Conservation (phyloP, 2,329 filamentous ascomycete genomes). For the Exophiala lecanii-corni region DNA sequence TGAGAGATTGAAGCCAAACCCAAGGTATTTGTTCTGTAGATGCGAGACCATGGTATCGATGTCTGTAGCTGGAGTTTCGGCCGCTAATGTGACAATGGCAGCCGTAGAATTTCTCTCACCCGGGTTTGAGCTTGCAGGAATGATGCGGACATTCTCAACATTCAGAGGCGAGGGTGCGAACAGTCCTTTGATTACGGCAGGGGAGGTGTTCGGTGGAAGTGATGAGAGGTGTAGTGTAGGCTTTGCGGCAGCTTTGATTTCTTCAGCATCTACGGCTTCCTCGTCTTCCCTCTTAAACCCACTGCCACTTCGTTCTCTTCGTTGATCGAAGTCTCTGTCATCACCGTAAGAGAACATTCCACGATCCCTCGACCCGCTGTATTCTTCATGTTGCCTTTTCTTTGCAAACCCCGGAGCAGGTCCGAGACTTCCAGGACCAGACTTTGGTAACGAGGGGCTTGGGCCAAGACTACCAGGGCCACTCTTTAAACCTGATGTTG, state of each 20-base stretch:
- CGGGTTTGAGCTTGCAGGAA: conserved; percentile 49
- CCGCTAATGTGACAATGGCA: conserved; percentile 74
- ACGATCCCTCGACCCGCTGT: conserved; percentile 10
- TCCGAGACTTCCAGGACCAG: conserved; percentile 60
- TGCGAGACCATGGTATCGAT: conserved; percentile 75
- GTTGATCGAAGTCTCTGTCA: conserved; percentile 6
- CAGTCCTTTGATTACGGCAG: conserved; percentile 46
- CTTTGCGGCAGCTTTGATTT: conserved; percentile 48
- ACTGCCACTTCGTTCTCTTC: conserved; percentile 2
- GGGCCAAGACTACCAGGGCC: conserved; percentile 47
- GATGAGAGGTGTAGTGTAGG: conserved; percentile 53
- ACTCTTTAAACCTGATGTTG: conserved; percentile 43
- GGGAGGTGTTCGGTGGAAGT: conserved; percentile 50
- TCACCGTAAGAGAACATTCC: conserved; percentile 17
- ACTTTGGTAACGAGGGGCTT: conserved; percentile 40
- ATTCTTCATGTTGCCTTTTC: conserved; percentile 50
- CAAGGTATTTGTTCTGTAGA: conserved; percentile 78
- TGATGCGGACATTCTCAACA: conserved; percentile 69
- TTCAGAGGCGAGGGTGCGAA: conserved; percentile 50
- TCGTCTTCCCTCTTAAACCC: conserved; percentile 12
- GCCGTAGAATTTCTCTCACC: conserved; percentile 67
- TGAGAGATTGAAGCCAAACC: conserved; percentile 75
- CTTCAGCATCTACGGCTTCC: conserved; percentile 20
- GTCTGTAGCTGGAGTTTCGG: conserved; percentile 75
- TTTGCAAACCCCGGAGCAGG: conserved; percentile 49